Conservation (phyloP, 129 eudicot species). For the Tagetes patula region DNA sequence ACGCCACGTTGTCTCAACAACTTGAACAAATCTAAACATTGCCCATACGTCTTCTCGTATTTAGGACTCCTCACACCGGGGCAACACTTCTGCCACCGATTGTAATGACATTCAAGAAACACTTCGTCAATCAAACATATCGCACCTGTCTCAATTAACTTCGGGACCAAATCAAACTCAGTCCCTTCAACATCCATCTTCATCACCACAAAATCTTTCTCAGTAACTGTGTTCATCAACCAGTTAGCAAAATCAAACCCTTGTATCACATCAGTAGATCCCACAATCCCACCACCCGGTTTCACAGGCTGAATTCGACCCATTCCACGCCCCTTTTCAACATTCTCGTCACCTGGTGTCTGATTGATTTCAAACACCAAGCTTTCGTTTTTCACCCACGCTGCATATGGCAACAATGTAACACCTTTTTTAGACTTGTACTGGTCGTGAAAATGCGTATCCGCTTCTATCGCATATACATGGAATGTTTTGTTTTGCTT, state of each 20-base stretch:
- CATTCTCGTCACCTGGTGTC: slow-evolving; percentile 62
- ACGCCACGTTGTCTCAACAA: slow-evolving; percentile 80
- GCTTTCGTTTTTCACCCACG: slow-evolving; percentile 90
- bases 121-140: slow-evolving; percentile 92
- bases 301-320: slow-evolving; percentile 82
- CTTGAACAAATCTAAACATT: slow-evolving; percentile 74
- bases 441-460: slow-evolving; percentile 61
- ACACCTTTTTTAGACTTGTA: slow-evolving; percentile 68
- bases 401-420: slow-evolving; percentile 76
- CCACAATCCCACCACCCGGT: slow-evolving; percentile 45
- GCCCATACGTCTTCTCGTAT: slow-evolving; percentile 72
- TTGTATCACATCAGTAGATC: slow-evolving; percentile 63
- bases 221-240: slow-evolving; percentile 62
- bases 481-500: slow-evolving; percentile 86
- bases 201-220: slow-evolving; percentile 88
- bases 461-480: slow-evolving; percentile 83
- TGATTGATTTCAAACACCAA: slow-evolving; percentile 75
- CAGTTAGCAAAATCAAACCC: slow-evolving; percentile 94
- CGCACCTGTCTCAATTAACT: slow-evolving; percentile 80
- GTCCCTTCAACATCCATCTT: slow-evolving; percentile 99
- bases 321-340: slow-evolving; percentile 83
- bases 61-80: slow-evolving; percentile 84
- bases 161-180: slow-evolving; percentile 84
- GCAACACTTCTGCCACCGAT: slow-evolving; percentile 96
- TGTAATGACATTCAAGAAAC: slow-evolving; percentile 92